These are phyloP conservation scores for Pichia exigua DNA, from an alignment of 805 yeast species.

Conservation along the genomic window DNA sequence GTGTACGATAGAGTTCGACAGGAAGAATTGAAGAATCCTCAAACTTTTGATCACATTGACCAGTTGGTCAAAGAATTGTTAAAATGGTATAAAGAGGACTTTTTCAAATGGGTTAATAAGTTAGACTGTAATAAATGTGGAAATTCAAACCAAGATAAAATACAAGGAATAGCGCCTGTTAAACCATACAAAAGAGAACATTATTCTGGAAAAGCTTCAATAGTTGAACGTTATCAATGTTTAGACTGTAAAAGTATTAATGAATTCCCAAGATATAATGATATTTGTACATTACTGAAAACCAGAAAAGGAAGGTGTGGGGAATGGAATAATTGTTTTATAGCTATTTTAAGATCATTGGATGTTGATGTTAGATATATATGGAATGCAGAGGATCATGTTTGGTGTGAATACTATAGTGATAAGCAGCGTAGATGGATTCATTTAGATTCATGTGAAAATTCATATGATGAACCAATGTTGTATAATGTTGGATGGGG, in stretches of 20 bases:
- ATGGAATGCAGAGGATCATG: slow-evolving; percentile 92
- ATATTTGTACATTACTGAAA: slow-evolving; percentile 52
- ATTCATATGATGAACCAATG: slow-evolving; percentile 72
- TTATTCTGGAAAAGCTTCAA: slow-evolving; percentile 41
- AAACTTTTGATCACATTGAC: slow-evolving; percentile 42
- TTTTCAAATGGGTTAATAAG: slow-evolving; percentile 76
- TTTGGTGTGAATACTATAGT: slow-evolving; percentile 90
- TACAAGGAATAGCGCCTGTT: slow-evolving; percentile 31
- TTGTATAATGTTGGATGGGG: slow-evolving; percentile 86
- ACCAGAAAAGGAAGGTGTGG: slow-evolving; percentile 82
- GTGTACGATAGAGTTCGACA: slow-evolving; percentile 45
- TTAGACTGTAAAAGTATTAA: slow-evolving; percentile 35
- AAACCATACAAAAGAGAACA: slow-evolving; percentile 34
- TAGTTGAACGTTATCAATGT: slow-evolving; percentile 63
- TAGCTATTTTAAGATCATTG: slow-evolving; percentile 59
- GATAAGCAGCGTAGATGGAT: slow-evolving; percentile 59
- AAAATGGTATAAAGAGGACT: slow-evolving; percentile 67
- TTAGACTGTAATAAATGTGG: slow-evolving; percentile 55
- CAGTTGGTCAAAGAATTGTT: slow-evolving; percentile 49
- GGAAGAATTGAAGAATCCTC: slow-evolving; percentile 12
- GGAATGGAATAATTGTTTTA: slow-evolving; percentile 87
- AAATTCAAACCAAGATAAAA: slow-evolving; percentile 31
- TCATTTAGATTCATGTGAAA: slow-evolving; percentile 85
- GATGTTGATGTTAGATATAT: slow-evolving; percentile 61
- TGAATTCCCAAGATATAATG: slow-evolving; percentile 73